Evolutionary conservation across 2,329 filamentous ascomycete genomes (phyloP), one percentile per base, ranked within the genome.

Genomic region (Ophiocordyceps australis): DNA sequence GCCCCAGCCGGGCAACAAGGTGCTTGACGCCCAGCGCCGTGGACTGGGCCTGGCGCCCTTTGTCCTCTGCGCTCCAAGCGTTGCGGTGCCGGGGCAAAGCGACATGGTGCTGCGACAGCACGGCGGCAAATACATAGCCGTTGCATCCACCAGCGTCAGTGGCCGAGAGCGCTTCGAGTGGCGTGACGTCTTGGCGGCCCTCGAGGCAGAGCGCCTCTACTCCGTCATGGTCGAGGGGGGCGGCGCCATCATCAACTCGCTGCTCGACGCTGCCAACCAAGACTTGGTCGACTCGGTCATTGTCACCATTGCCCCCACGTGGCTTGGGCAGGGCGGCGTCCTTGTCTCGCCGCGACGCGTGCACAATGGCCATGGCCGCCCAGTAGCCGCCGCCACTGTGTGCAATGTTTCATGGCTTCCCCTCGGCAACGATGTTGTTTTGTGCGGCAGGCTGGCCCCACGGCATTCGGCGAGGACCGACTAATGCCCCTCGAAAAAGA

Each of bases 191-290:
- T 50, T 91, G 17, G 49, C 49, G 12, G 53, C 57, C 4, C 47
- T 92, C n/a, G 35, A 39, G 18, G 45, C 43, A 1, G 59, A 77
- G 37, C 71, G 72, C 2, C 53, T 93, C 23, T 49, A 52, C 27
- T 93, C 82, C 43, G 59, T 94, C 30, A 94, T 94, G 86, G 64
- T 95, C 25, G 86, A 95, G 47, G 86, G 86, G 0, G 86, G 86
- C 9, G 85, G 68, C 1, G 57, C 61, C 9, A 71, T 94, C 18
- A 81, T 95, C 43, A 91, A 89, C 43, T 68, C 76, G 20, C 52
- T 95, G 12, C 58, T 95, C n/a, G 57, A 64, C 20, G 58, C 65
- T 3, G 54, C 55, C 16, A 68, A 72, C 38, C 56, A 67, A 11
- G 38, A 46, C n/a, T 53, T 83, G 7, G 59, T 92, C 22, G 65